Conservation (phyloP, 2,329 filamentous ascomycete species). For the Dactylellina leptospora region DNA sequence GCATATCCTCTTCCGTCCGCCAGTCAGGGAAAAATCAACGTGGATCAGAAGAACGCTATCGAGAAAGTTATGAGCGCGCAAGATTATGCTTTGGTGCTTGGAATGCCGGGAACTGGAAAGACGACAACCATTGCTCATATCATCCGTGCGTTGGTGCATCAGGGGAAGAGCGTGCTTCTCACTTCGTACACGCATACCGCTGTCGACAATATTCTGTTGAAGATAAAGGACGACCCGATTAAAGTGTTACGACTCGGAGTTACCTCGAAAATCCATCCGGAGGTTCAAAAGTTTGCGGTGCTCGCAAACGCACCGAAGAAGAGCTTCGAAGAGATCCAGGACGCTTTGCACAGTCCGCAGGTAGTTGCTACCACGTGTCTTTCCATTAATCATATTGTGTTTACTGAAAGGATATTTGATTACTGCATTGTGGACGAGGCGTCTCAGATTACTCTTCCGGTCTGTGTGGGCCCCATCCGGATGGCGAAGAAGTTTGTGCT, state of each 20-base stretch:
- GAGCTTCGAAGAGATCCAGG: constrained; percentile 82
- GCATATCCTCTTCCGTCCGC: constrained; percentile 69
- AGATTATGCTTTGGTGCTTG: constrained; percentile 95
- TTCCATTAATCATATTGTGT: constrained; percentile 86
- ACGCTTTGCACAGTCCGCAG: constrained; percentile 82
- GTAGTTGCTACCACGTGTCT: constrained; percentile 96
- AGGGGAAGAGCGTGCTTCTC: constrained; percentile 89
- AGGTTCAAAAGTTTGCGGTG: constrained; percentile 84
- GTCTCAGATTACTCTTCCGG: constrained; percentile 94
- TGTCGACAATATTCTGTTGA: constrained; percentile 96
- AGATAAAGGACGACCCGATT: constrained; percentile 80
- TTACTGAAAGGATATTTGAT: constrained; percentile 88
- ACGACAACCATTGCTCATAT: constrained; percentile 98
- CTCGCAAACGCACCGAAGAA: constrained; percentile 77
- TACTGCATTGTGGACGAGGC: constrained; percentile 99
- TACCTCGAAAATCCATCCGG: constrained; percentile 73
- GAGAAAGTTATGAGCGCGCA: constrained; percentile 94
- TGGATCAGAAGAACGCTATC: constrained; percentile 85
- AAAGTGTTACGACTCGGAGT: constrained; percentile 86
- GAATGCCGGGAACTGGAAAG: constrained; percentile 98
- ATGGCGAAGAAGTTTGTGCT: constrained; percentile 93
- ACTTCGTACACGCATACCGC: constrained; percentile 98
- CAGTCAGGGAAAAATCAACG: constrained; percentile 75
- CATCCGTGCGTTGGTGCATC: constrained; percentile 84
- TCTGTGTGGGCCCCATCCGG: constrained; percentile 91